A percentile compares a stretch with the other conserved stretches of the same genome.
Conservation (phyloP, 176 grass and related monocot species). For the barley (Hordeum vulgare) region MorexV3_pseudomolecules_assembly NC_058520.1:436422766-436423265, state of each 20-base stretch:
- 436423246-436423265: constrained; percentile 92
- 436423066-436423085: constrained; percentile 62
- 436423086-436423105: constrained; percentile 75
- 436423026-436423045: constrained; percentile 84
- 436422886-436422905: not conserved
- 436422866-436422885: constrained; percentile 15
- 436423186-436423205: not conserved
- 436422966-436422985: constrained; percentile 53
- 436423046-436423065: constrained; percentile 57
- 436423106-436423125: constrained; percentile 90
- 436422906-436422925: not conserved
- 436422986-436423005: constrained; percentile 68
- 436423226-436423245: constrained; percentile 62
- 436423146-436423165: not conserved
- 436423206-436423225: constrained; percentile 69
- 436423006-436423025: constrained; percentile 51
- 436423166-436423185: not conserved
- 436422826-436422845: constrained; percentile 87
- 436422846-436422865: constrained; percentile 83
- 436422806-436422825: constrained; percentile 34
- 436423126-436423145: constrained; percentile 40
- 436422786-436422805: not conserved
- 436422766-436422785: not conserved
- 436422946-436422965: not conserved
- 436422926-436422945: not conserved